Conservation (phyloP, 1,284 basidiomycete genomes). For the Boletus hoseneyae region DNA sequence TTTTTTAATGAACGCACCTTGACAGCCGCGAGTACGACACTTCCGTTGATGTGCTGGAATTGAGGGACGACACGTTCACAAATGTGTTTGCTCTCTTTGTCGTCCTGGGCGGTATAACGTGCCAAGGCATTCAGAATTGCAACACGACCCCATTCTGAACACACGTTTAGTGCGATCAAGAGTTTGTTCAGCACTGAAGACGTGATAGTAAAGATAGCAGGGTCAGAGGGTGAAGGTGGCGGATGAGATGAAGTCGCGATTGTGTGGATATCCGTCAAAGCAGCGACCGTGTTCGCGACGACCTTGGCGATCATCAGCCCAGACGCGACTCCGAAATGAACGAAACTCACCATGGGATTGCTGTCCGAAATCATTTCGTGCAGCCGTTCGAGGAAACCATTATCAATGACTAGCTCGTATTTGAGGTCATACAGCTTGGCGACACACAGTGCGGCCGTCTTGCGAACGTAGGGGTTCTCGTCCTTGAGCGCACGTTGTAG, state of each 20-base stretch:
- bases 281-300: conserved; percentile 92
- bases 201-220: conserved; percentile 81
- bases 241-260: conserved; percentile 51
- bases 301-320: conserved; percentile 50
- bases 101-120: conserved; percentile 80
- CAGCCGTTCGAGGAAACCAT: conserved; percentile 89
- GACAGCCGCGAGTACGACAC: conserved; percentile 92
- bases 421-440: conserved; percentile 97
- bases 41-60: conserved; percentile 96
- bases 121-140: conserved; percentile 87
- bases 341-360: conserved; percentile 85
- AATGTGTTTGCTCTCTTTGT: conserved; percentile 96
- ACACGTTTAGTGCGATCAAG: conserved; percentile 94
- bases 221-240: conserved; percentile 54
- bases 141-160: conserved; percentile 98
- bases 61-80: conserved; percentile 98
- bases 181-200: conserved; percentile 82
- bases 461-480: conserved; percentile 97
- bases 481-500: conserved; percentile 88
- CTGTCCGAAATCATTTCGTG: conserved; percentile 91
- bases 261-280: conserved; percentile 90
- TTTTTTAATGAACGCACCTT: conserved; percentile 54
- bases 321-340: not conserved
- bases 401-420: conserved; percentile 91
- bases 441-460: conserved; percentile 94